Conservation (phyloP, 2,329 filamentous ascomycete species). For the Monosporascus ibericus region DNA sequence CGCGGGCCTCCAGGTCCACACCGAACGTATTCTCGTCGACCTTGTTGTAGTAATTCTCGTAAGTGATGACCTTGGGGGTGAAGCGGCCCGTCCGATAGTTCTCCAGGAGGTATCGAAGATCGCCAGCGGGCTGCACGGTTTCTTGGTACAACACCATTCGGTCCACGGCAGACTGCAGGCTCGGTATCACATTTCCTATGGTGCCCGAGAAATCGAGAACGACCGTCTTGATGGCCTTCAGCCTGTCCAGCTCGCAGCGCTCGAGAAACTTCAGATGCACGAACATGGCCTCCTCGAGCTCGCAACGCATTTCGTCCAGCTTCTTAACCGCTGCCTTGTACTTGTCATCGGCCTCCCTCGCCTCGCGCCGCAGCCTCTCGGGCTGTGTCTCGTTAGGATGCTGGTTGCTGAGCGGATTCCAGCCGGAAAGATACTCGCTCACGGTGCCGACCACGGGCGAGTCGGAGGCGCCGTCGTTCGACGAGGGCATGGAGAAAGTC, state of each 20-base stretch:
- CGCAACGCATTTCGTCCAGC: conserved; percentile 85
- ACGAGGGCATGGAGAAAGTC: conserved; percentile 66
- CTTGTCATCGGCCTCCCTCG: conserved; percentile 82
- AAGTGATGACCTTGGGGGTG: conserved; percentile 81
- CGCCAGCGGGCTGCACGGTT: conserved; percentile 88
- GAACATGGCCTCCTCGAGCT: conserved; percentile 91
- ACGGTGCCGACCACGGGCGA: conserved; percentile 78
- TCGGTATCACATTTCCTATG: conserved; percentile 96
- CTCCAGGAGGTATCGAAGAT: conserved; percentile 89
- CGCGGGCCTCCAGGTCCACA: conserved; percentile 92
- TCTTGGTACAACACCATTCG: conserved; percentile 99
- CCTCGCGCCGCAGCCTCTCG: conserved; percentile 82
- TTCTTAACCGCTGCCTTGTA: conserved; percentile 85
- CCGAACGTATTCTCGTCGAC: conserved; percentile 97
- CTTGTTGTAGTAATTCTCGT: conserved; percentile 99
- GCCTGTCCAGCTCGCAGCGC: conserved; percentile 88
- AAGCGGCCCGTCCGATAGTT: conserved; percentile 96
- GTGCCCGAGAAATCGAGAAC: conserved; percentile 96
- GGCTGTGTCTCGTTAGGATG: conserved; percentile 90
- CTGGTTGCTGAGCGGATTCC: conserved; percentile 86
- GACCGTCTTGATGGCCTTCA: conserved; percentile 98
- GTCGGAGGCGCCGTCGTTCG: conserved; percentile 55
- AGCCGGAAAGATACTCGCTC: conserved; percentile 82
- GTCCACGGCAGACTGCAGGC: conserved; percentile 89
- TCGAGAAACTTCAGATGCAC: conserved; percentile 93